phyloP scores from a whole-genome alignment of 2,329 filamentous ascomycete genomes.

The Cladosporium sphaerospermum region DNA sequence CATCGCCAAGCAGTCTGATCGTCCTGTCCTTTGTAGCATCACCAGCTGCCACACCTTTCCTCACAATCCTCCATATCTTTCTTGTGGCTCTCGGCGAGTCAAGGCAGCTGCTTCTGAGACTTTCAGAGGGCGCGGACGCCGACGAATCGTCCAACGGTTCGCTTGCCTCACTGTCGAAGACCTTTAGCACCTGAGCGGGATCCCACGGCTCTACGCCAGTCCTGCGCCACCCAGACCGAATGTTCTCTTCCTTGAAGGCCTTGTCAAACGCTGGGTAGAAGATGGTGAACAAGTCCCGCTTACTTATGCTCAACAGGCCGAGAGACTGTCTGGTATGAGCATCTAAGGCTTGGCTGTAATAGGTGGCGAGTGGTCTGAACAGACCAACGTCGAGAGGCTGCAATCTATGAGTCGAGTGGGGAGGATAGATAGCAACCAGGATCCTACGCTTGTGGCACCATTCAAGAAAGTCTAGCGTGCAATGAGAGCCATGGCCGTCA shows the following conservation, averaged over 20 bases:
- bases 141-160: too few relatives aligned
- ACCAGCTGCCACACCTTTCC: too few relatives aligned
- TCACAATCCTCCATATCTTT: too few relatives aligned
- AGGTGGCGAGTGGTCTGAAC: conserved; percentile 15
- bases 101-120: too few relatives aligned
- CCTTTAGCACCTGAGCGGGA: neutral
- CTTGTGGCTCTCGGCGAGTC: too few relatives aligned
- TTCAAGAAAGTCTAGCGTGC: too few relatives aligned
- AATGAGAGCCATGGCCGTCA: too few relatives aligned
- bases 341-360: conserved; percentile 14
- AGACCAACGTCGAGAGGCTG: conserved; percentile 19
- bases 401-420: conserved; percentile 2
- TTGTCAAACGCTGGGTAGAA: conserved; percentile 14
- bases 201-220: conserved; percentile 14
- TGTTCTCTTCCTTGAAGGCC: conserved; percentile 13
- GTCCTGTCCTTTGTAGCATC: too few relatives aligned
- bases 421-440: neutral
- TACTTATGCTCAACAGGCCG: conserved; percentile 11
- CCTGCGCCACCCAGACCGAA: conserved; percentile 13
- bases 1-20: too few relatives aligned
- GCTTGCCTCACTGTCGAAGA: too few relatives aligned
- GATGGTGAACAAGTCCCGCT: conserved; percentile 14
- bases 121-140: too few relatives aligned
- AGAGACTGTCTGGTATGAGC: neutral
- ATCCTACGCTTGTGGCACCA: too few relatives aligned